phyloP scores from a whole-genome alignment of 441 rosid genomes.

The Iberis amara region DNA sequence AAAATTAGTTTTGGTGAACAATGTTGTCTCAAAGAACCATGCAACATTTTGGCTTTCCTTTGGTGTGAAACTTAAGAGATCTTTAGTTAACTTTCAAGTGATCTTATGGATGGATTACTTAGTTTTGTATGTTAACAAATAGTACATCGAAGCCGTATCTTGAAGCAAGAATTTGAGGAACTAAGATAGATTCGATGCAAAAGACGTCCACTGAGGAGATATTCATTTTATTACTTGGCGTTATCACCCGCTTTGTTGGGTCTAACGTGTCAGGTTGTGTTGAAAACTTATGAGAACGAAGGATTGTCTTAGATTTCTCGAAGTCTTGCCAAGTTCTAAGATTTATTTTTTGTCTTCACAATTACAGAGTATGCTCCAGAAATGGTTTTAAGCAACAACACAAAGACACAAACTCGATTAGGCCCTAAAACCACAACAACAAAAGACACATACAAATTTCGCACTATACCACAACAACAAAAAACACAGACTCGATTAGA shows the following conservation, averaged over 20 bases:
- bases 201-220: constrained; percentile 60
- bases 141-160: constrained; percentile 53
- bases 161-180: constrained; percentile 66
- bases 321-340: constrained; percentile 9
- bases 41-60: constrained; percentile 5
- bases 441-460: no score
- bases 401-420: no score
- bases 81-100: neutral
- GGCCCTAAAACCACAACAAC: no score
- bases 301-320: neutral
- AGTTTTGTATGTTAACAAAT: constrained; percentile 30
- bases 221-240: constrained; percentile 66
- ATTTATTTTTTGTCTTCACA: constrained; percentile 2
- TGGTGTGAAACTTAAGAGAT: neutral
- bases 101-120: neutral
- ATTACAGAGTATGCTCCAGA: constrained; percentile 60
- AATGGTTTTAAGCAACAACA: constrained; percentile 50
- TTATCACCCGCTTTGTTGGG: constrained; percentile 84
- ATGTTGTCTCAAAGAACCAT: constrained; percentile 1
- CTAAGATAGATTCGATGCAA: constrained; percentile 51
- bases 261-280: constrained; percentile 55
- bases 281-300: neutral
- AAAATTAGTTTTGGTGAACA: neutral
- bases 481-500: no score
- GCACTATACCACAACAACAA: no score